Percentiles rank a stretch among this genome's conserved stretches.
These are phyloP conservation scores for Erodium moschatum DNA, from an alignment of 441 rosid genomes.

Conservation along the genomic window DNA sequence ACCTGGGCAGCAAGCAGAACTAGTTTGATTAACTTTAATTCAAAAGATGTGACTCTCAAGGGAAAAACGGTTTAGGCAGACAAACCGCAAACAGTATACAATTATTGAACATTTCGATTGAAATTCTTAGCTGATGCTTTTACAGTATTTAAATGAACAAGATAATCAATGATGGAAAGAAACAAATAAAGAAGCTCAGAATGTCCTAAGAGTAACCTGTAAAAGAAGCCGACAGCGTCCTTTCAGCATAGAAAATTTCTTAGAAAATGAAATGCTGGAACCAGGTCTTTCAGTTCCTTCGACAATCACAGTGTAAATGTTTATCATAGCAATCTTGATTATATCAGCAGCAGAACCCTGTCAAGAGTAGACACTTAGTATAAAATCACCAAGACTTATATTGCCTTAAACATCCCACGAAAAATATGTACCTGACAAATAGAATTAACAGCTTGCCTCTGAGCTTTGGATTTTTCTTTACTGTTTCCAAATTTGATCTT, in stretches of 20 bases:
- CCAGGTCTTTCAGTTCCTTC: conserved; percentile 34
- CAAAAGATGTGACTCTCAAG: neutral
- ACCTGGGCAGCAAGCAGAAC: conserved; percentile 37
- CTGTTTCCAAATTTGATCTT: conserved; percentile 80
- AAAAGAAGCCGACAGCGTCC: conserved; percentile 72
- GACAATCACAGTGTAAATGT: conserved; percentile 47
- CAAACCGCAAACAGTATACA: too few species aligned
- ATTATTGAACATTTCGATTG: too few species aligned
- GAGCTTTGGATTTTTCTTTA: conserved; percentile 82
- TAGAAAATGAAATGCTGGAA: conserved; percentile 29
- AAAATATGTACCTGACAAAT: conserved; percentile 67
- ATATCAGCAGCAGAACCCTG: conserved; percentile 98
- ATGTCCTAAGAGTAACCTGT: conserved; percentile 48
- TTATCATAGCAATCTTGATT: conserved; percentile 92
- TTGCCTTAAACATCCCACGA: conserved; percentile 5
- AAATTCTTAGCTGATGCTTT: too few species aligned
- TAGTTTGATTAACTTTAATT: conserved; percentile 6
- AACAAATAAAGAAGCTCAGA: neutral
- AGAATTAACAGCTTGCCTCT: conserved; percentile 97
- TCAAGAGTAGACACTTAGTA: conserved; percentile 21
- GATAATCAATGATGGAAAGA: neutral
- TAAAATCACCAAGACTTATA: conserved; percentile 9
- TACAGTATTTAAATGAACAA: neutral
- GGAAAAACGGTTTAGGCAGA: too few species aligned
- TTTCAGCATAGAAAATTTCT: conserved; percentile 50